Evolutionary conservation across 1,139 yeast species (phyloP).

Genomic region (Zygosaccharomyces pseudobailii): DNA sequence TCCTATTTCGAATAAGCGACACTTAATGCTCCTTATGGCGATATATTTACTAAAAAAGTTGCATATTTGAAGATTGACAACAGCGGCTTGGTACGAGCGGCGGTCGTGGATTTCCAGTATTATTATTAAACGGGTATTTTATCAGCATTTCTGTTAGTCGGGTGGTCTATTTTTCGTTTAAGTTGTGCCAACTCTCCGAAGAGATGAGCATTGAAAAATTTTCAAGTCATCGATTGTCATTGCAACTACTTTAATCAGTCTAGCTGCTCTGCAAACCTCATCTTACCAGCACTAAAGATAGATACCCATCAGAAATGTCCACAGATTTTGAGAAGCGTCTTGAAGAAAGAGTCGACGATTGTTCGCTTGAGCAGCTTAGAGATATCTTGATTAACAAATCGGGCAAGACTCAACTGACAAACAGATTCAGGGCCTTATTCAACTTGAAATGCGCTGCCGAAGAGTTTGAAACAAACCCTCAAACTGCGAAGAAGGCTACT

Average conservation of each 20-base stretch:
- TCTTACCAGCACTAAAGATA: neutral
- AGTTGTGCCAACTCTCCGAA: slow-evolving; percentile 1
- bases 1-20: too few species aligned
- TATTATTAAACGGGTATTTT: neutral
- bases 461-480: slow-evolving; percentile 47
- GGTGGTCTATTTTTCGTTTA: neutral
- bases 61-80: neutral
- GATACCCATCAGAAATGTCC: slow-evolving; percentile 25
- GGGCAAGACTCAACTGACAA: slow-evolving; percentile 71
- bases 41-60: too few species aligned
- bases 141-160: neutral
- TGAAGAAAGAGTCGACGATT: slow-evolving; percentile 37
- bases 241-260: neutral
- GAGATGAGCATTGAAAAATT: slow-evolving; percentile 5
- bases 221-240: neutral
- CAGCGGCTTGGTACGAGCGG: neutral
- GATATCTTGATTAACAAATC: slow-evolving; percentile 59
- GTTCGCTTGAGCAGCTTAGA: slow-evolving; percentile 62
- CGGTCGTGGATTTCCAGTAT: too few species aligned
- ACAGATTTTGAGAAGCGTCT: slow-evolving; percentile 36
- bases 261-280: neutral
- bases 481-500: slow-evolving; percentile 59
- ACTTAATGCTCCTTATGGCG: too few species aligned
- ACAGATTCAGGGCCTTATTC: slow-evolving; percentile 88
- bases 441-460: slow-evolving; percentile 81